Evolutionary conservation across 108 stramenopile species (phyloP).

Genomic region (Pseudonitzschia multiseries): DNA sequence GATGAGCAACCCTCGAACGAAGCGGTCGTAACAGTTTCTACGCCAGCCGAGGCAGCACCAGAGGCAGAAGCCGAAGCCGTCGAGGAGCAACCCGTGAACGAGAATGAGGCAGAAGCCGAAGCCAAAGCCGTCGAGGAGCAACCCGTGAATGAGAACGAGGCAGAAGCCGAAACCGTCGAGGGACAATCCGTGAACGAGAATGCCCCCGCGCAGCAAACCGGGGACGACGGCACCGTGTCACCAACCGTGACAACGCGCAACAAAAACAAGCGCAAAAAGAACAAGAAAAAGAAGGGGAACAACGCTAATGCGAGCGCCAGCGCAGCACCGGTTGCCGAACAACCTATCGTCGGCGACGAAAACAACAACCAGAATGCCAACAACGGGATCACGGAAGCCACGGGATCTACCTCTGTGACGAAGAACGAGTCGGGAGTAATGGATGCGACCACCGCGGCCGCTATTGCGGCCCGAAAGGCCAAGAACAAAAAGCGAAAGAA

Average conservation of each 20-base stretch:
- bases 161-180: not conserved
- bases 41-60: not conserved
- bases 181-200: not conserved
- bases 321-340: not conserved
- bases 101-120: not conserved
- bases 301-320: not conserved
- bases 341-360: not conserved
- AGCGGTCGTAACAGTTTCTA: not conserved
- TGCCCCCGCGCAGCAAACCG: not conserved
- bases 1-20: not conserved
- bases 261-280: conserved; percentile 7
- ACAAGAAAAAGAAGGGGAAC: conserved; percentile 9
- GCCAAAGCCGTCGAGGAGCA: not conserved
- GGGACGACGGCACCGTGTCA: not conserved
- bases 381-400: not conserved
- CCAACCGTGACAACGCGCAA: not conserved
- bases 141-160: not conserved
- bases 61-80: no score
- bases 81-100: not conserved
- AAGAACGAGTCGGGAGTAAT: not conserved
- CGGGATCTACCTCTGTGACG: not conserved
- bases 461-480: conserved; percentile 4
- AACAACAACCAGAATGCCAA: conserved; percentile 3
- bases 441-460: not conserved
- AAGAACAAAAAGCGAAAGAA: conserved; percentile 10